Evolutionary conservation across 2,329 filamentous ascomycete species (phyloP), one percentile per base, ranked within the genome.

Genomic region (Alternaria conjuncta): DNA sequence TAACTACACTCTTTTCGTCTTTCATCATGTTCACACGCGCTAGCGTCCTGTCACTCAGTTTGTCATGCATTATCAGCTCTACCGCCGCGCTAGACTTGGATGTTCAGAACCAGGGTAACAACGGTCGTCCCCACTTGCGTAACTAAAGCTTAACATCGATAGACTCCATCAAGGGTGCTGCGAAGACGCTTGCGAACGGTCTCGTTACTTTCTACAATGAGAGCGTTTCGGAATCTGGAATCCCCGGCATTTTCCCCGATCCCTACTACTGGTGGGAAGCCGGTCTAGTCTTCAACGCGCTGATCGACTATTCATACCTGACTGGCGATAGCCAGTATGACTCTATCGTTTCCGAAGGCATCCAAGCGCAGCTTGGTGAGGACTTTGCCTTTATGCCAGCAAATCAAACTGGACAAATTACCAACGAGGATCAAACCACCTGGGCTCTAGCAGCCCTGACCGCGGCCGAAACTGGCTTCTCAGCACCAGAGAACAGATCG

Each of bases 361-460:
- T 82, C 75, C 60, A 79, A 71, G 41, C 70, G 68, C 54, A 81
- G 75, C 63, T 68, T 69, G 49, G 80, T n/a, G 75, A 79, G 2
- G 65, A 74, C 20, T 71, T 79, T 54, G 75, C 81, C 61, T 83
- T 77, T 69, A 79, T 83, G 75, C 79, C 81, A 12, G 6, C 25
- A n/a, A 78, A 79, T 47, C 76, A 79, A 59, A 75, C 76, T 20
- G 69, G 63, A 23, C 51, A 9, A 12, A 56, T 91, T 70, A 89
- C 89, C 43, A 93, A 93, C 70, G 90, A 92, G 66, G 90, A 92
- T 73, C 89, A 92, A 72, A 88, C 87, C 50, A 90, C 89, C 71
- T 93, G 90, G 90, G 88, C 84, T 6, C 88, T 92, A 26, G 84
- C 88, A 11, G 86, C 88, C 54, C 83, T 93, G 72, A 82, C 88